Conservation (phyloP, 257 asterid species). For the Ajuga chamaepitys region DNA sequence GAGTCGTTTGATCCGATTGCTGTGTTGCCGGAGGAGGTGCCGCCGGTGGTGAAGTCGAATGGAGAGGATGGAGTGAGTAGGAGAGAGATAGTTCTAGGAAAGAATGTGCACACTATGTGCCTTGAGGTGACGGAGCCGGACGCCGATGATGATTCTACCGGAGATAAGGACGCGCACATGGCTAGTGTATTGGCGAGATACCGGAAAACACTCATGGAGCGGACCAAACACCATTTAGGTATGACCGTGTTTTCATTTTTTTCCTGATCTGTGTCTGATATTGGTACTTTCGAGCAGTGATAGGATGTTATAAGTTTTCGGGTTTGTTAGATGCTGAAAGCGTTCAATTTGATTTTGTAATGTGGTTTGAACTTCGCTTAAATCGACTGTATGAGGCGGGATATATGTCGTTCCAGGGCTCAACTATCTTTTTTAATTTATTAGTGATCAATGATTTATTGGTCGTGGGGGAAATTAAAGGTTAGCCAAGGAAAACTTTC, state of each 20-base stretch:
- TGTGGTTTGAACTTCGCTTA: background rate
- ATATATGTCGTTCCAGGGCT: background rate
- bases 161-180: conserved; percentile 92
- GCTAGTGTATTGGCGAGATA: conserved; percentile 90
- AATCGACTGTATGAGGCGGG: background rate
- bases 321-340: conserved; percentile 1
- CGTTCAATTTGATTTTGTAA: background rate
- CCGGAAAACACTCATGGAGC: conserved; percentile 64
- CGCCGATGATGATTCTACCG: conserved; percentile 90
- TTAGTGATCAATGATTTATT: background rate
- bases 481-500: background rate
- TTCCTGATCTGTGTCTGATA: conserved; percentile 12
- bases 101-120: conserved; percentile 75
- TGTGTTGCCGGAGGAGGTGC: conserved; percentile 51
- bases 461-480: background rate
- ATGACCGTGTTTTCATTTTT: background rate
- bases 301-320: background rate
- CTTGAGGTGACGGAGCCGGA: conserved; percentile 92
- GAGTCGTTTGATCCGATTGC: conserved; percentile 43
- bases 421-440: background rate
- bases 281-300: background rate
- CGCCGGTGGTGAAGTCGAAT: conserved; percentile 31
- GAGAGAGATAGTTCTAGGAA: conserved; percentile 73
- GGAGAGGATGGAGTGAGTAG: conserved; percentile 16
- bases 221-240: conserved; percentile 95